Conservation (phyloP, 345 rosid genomes). For the Hibiscus tridactylites region DNA sequence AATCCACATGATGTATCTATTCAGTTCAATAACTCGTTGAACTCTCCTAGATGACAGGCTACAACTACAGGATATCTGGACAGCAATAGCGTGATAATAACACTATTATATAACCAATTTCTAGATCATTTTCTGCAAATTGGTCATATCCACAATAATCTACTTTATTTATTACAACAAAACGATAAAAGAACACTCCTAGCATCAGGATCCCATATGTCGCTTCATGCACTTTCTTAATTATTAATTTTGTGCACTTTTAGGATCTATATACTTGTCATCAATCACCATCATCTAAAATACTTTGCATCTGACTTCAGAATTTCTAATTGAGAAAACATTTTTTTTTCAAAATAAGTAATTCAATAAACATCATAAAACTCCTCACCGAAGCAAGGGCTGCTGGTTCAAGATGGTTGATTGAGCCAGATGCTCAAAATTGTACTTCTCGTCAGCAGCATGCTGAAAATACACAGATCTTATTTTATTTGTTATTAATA, state of each 20-base stretch:
- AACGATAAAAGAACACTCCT: background rate
- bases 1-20: background rate
- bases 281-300: background rate
- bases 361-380: constrained; percentile 16
- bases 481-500: constrained; percentile 6
- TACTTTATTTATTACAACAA: background rate
- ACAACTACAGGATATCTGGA: background rate
- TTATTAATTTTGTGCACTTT: background rate
- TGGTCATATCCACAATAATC: background rate
- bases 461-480: constrained; percentile 48
- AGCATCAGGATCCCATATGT: background rate
- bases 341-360: background rate
- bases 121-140: background rate
- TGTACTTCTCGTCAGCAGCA: constrained; percentile 98
- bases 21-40: background rate
- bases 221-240: background rate
- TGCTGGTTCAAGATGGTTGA: constrained; percentile 92
- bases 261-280: background rate
- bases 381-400: constrained; percentile 80
- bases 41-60: background rate
- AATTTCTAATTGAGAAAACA: background rate
- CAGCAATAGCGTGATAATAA: background rate
- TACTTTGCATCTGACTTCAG: background rate
- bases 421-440: constrained; percentile 74
- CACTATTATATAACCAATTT: background rate